Evolutionary conservation across 164 flowering plant species (phyloP), one percentile per base, ranked within the genome.

Genomic region (Warburgia ugandensis): DNA sequence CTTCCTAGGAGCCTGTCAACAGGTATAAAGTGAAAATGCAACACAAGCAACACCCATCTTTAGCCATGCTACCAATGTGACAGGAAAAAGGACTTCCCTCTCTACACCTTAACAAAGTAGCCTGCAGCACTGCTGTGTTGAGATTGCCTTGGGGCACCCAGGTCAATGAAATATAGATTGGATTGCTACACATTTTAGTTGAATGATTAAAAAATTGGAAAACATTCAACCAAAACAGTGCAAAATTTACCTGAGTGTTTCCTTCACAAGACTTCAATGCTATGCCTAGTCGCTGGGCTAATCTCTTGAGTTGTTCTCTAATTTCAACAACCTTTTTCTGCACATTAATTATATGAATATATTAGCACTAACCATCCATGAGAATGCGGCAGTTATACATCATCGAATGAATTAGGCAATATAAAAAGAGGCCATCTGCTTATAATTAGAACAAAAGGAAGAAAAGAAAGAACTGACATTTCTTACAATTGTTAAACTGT

Each of bases 281-380:
- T 22, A 94, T 60, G 30, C 99, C 99, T 23, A 94, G 48, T 51
- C 96, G 76, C 44, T 61, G 73, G n/a, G 77, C 67, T 48, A 77
- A 66, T 69, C 81, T 75, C 63, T 65, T 70, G 55, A 94, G 87
- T 61, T 89, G 97, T 53, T 78, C 84, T 70, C 94, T 81, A 51
- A 78, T 59, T 63, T 94, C 99, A 38, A 75, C 33, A 30, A 84
- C 97, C 59, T 69, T 69, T 55, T 65, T 69, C 73, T 69, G 67
- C 70, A 54, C 12, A 45, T 7, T 14, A 33, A 43, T 13, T 16
- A 35, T 11, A 8, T 17, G 20, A 32, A n/a, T 22, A 20, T 36
- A 28, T 29, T 50, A 43, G 33, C 39, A 19, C 16, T 23, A 27
- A 11, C 32, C 26, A 5, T 9, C 25, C 7, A 36, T 12, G 4